phyloP scores from a whole-genome alignment of 768 basidiomycete genomes.

The Russula dissimulans region DNA sequence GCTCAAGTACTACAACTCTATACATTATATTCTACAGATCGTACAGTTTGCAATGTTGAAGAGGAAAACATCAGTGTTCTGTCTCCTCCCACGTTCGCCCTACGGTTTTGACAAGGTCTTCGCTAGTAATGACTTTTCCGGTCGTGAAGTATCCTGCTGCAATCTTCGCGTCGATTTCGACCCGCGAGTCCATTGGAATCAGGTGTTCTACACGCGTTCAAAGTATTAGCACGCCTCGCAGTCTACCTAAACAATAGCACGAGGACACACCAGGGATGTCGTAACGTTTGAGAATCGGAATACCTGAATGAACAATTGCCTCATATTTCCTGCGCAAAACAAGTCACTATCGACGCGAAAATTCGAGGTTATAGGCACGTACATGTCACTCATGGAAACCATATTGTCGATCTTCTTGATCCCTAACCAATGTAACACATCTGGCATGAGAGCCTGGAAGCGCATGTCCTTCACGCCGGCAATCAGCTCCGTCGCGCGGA shows the following conservation, averaged over 20 bases:
- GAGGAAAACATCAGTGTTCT: constrained; percentile 46
- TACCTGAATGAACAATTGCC: constrained; percentile 84
- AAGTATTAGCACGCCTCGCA: not conserved
- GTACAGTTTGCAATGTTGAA: not conserved
- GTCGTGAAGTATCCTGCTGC: constrained; percentile 88
- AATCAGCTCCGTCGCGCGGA: constrained; percentile 86
- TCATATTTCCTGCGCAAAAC: constrained; percentile 69
- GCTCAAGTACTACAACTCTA: too few relatives aligned
- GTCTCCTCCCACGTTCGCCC: constrained; percentile 88
- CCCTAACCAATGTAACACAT: constrained; percentile 91
- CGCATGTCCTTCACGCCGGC: constrained; percentile 95
- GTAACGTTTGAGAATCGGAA: constrained; percentile 71
- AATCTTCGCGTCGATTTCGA: constrained; percentile 96
- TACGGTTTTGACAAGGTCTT: constrained; percentile 76
- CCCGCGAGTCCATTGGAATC: constrained; percentile 81
- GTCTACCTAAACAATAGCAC: not conserved
- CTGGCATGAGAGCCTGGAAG: constrained; percentile 94
- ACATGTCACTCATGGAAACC: constrained; percentile 88
- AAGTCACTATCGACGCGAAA: not conserved
- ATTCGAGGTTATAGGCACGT: constrained; percentile 18
- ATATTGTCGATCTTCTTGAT: constrained; percentile 84
- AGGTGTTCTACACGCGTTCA: constrained; percentile 49
- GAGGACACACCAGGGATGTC: constrained; percentile 65
- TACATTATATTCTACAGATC: not conserved
- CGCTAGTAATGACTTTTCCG: constrained; percentile 66